Percentiles rank a stretch among this genome's conserved stretches.
Evolutionary conservation across 768 basidiomycete species (phyloP).

Genomic region (Guyanaporus albipodus): DNA sequence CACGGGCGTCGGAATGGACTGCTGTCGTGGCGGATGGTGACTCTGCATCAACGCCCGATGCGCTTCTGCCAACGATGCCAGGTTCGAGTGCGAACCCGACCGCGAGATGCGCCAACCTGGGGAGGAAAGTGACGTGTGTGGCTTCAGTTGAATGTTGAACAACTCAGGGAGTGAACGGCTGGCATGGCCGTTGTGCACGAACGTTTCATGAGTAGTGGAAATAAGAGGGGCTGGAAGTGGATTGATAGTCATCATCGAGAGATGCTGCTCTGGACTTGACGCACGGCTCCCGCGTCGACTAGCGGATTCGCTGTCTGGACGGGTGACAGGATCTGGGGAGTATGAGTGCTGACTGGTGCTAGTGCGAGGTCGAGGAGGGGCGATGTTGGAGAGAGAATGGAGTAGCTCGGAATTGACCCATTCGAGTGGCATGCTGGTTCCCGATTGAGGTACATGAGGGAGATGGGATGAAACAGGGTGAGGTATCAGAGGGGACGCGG

Average conservation of each 20-base stretch:
- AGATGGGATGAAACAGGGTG: conserved; percentile 28
- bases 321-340: conserved; percentile 25
- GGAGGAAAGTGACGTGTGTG: conserved; percentile 45
- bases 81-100: conserved; percentile 33
- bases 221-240: conserved; percentile 2
- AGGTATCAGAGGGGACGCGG: conserved; percentile 39
- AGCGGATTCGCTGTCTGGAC: conserved; percentile 22
- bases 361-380: conserved; percentile 21
- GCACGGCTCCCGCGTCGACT: conserved; percentile 45
- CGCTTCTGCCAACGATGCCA: conserved; percentile 11
- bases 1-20: conserved; percentile 3
- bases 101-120: conserved; percentile 40
- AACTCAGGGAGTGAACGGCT: conserved; percentile 50
- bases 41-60: conserved; percentile 7
- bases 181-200: conserved; percentile 48
- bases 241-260: conserved; percentile 7
- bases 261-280: conserved; percentile 52
- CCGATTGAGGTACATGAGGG: conserved; percentile 43
- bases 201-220: conserved; percentile 40
- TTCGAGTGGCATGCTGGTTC: conserved; percentile 50
- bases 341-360: conserved; percentile 14
- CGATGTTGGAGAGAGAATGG: conserved; percentile 49
- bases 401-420: conserved; percentile 87
- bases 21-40: neutral
- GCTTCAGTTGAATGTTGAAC: conserved; percentile 61